Percentiles rank a stretch among this genome's conserved stretches.
phyloP scores from a whole-genome alignment of 1,139 yeast genomes.

The Taphrina betulina region DNA sequence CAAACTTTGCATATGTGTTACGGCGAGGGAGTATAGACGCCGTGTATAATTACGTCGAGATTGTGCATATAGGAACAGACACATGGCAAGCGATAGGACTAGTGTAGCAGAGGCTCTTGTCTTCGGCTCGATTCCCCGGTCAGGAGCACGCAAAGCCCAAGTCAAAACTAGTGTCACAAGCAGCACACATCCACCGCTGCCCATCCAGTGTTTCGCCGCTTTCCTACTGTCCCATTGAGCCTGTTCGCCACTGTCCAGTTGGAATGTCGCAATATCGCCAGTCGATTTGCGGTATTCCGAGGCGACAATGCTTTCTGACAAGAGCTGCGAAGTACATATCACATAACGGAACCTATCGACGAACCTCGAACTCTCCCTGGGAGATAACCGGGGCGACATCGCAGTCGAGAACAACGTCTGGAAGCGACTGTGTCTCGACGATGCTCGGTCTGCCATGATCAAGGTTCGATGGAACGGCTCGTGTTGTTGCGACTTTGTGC shows the following conservation, averaged over 20 bases:
- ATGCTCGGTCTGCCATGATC: slow-evolving; percentile 17
- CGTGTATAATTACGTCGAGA: slow-evolving; percentile 38
- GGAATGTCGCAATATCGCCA: slow-evolving; percentile 2
- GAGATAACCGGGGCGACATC: slow-evolving; percentile 39
- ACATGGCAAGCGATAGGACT: slow-evolving; percentile 37
- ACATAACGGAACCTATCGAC: slow-evolving; percentile 51
- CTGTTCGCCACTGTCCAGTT: slow-evolving; percentile 10
- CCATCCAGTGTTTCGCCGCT: slow-evolving; percentile 41
- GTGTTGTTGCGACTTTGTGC: too few species aligned
- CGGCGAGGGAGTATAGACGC: slow-evolving; percentile 43
- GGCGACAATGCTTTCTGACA: slow-evolving; percentile 44
- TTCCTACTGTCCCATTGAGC: slow-evolving; percentile 24
- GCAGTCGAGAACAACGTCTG: slow-evolving; percentile 35
- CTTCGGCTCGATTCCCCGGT: slow-evolving; percentile 17
- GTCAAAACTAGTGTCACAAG: slow-evolving; percentile 44
- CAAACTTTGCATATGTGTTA: slow-evolving; percentile 42
- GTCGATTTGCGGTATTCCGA: slow-evolving; percentile 22
- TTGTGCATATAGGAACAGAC: slow-evolving; percentile 38
- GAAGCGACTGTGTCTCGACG: slow-evolving; percentile 21
- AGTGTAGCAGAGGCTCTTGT: slow-evolving; percentile 39
- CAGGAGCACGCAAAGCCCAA: slow-evolving; percentile 38
- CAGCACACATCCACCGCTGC: slow-evolving; percentile 46
- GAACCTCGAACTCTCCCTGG: slow-evolving; percentile 45
- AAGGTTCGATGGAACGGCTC: slow-evolving; percentile 7
- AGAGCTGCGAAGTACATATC: slow-evolving; percentile 49